phyloP scores from a whole-genome alignment of 106 monocot species.

The Acorus gramineus region DNA sequence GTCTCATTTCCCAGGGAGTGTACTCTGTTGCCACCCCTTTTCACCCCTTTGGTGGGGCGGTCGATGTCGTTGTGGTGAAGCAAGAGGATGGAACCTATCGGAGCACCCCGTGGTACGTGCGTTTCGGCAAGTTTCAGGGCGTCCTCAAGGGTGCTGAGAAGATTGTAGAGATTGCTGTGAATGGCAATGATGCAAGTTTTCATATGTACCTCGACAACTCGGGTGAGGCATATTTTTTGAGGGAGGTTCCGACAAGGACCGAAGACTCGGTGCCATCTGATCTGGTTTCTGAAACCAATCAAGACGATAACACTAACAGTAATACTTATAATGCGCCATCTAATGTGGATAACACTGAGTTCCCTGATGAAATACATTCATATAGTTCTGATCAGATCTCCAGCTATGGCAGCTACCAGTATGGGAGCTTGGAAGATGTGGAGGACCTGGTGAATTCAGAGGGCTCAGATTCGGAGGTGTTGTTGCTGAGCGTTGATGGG shows the following conservation, averaged over 20 bases:
- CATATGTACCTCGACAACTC: constrained; percentile 93
- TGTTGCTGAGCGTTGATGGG: constrained; percentile 89
- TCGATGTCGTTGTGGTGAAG: constrained; percentile 87
- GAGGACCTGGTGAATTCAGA: constrained; percentile 64
- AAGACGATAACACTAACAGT: background rate
- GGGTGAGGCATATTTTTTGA: constrained; percentile 88
- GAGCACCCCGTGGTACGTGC: constrained; percentile 95
- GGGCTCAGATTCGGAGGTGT: constrained; percentile 66
- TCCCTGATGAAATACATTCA: constrained; percentile 22
- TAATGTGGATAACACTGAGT: constrained; percentile 3
- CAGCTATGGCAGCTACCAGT: constrained; percentile 41
- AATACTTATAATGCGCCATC: too few relatives aligned
- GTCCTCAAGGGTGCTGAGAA: constrained; percentile 87
- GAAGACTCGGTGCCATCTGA: constrained; percentile 11
- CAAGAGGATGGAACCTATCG: constrained; percentile 90
- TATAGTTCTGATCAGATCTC: constrained; percentile 16
- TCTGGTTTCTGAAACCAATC: constrained; percentile 9
- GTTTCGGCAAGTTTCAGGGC: constrained; percentile 95
- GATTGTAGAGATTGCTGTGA: constrained; percentile 70
- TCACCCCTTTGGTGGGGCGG: constrained; percentile 93
- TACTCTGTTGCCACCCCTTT: constrained; percentile 97
- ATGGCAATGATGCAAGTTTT: constrained; percentile 66
- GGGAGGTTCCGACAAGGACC: constrained; percentile 39
- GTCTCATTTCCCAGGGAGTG: constrained; percentile 83
- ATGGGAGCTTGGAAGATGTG: constrained; percentile 69